Conservation (phyloP, 805 yeast genomes). For the Blastobotrys peoriensis region DNA sequence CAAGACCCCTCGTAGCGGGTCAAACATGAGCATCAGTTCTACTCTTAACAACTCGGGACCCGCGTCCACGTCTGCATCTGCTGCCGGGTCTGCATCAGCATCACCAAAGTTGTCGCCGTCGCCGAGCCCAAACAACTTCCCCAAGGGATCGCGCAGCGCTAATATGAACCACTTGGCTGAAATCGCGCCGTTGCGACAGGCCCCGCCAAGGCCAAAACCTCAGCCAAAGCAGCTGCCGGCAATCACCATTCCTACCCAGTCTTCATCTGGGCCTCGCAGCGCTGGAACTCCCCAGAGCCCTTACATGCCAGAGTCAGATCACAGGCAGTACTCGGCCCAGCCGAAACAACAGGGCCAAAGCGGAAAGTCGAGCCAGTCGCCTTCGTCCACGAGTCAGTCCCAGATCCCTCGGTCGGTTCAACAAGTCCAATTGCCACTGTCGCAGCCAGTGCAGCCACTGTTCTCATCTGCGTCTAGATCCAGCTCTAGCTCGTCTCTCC, state of each 20-base stretch:
- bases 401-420: not conserved
- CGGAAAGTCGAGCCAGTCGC: too few species aligned
- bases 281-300: not conserved
- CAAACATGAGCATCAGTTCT: conserved; percentile 8
- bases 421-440: not conserved
- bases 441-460: not conserved
- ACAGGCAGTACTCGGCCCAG: not conserved
- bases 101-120: conserved; percentile 2
- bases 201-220: conserved; percentile 16
- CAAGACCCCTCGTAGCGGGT: conserved; percentile 15
- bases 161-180: conserved; percentile 21
- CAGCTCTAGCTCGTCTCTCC: too few species aligned
- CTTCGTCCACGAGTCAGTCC: too few species aligned
- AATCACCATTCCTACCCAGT: not conserved
- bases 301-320: not conserved
- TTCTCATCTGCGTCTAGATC: too few species aligned
- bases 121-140: conserved; percentile 4
- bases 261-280: not conserved
- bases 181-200: conserved; percentile 23
- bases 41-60: conserved; percentile 7
- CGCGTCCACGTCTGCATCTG: not conserved
- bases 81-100: not conserved
- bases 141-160: conserved; percentile 15
- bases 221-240: conserved; percentile 4
- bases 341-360: too few species aligned